phyloP scores from a whole-genome alignment of 768 basidiomycete species.

The Lentinula detonsa region DNA sequence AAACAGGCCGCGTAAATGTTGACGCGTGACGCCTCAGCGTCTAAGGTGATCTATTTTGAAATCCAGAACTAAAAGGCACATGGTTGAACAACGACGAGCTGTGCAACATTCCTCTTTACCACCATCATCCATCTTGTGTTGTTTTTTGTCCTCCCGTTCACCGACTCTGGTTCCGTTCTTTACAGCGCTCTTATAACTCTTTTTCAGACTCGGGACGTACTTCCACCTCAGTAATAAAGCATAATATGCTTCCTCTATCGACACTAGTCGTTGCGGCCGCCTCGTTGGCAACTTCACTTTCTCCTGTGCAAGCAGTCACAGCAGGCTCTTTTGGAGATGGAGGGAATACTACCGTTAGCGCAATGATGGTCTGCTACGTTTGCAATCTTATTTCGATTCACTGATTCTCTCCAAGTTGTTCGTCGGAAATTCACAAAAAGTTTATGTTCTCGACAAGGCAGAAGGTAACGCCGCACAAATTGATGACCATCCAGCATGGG shows the following conservation, averaged over 20 bases:
- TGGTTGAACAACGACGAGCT: background rate
- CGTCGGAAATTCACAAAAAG: constrained; percentile 69
- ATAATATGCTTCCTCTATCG: background rate
- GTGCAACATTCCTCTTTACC: background rate
- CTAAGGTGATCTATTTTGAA: background rate
- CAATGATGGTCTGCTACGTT: constrained; percentile 40
- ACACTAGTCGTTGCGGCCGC: background rate
- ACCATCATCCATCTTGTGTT: background rate
- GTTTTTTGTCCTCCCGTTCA: background rate
- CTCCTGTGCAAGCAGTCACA: constrained; percentile 26
- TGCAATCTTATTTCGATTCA: background rate
- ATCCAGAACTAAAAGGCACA: background rate
- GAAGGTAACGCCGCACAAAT: constrained; percentile 68
- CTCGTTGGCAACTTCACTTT: constrained; percentile 30
- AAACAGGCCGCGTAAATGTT: background rate
- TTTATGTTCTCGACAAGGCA: constrained; percentile 88
- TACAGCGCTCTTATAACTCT: background rate
- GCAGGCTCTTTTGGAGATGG: constrained; percentile 41
- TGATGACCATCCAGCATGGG: constrained; percentile 71
- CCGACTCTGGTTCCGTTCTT: background rate
- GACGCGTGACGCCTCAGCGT: background rate
- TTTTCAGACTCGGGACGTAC: background rate
- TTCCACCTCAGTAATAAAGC: background rate
- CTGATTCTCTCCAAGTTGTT: constrained; percentile 49
- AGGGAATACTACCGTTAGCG: constrained; percentile 41